Evolutionary conservation across 2,329 filamentous ascomycete genomes (phyloP), one percentile per base, ranked within the genome.

Genomic region (Phialophora macrospora): DNA sequence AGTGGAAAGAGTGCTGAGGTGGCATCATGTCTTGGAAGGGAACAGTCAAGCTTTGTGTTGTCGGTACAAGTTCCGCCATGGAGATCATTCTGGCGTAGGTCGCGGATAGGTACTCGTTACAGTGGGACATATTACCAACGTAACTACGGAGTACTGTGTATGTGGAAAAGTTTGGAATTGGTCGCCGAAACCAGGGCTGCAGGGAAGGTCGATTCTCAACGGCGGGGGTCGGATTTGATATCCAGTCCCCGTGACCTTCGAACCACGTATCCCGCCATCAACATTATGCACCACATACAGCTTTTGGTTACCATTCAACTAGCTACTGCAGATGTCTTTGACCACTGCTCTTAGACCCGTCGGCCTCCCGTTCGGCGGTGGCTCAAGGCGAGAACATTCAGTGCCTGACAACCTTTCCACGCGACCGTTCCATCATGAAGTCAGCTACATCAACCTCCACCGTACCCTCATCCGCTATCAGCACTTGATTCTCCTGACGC

Each of bases 401-500:
- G 30, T 32, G 2, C 12, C 38, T 24, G 63, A 68, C 30, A 54
- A 34, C 30, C 24, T 49, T 8, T 49, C 55, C 17, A 41, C 64
- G 41, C 67, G 62, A 30, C 63, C 66, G 3, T 69, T 72, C 52
- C 67, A 68, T 9, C 64, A 71, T 56, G 64, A 70, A 52, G 63
- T 69, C 44, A 73, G 74, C 26, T 72, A 76, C n/a, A 73, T 81
- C 48, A 80, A 77, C 56, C 73, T 81, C 17, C 73, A 77, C 32
- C 78, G 79, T 49, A 74, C 81, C n/a, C 74, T 82, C 48, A 73
- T 76, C 17, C 77, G 80, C 32, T 75, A 81, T 26, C 79, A 78
- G 64, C 79, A 82, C 58, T 73, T 82, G 44, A 76, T 81, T 59
- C 78, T 79, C 4, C 67, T 72, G 7, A 70, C 68, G 3, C 65